Evolutionary conservation across 352 stramenopile species (phyloP).

Genomic region (Phytophthora fragariae): DNA sequence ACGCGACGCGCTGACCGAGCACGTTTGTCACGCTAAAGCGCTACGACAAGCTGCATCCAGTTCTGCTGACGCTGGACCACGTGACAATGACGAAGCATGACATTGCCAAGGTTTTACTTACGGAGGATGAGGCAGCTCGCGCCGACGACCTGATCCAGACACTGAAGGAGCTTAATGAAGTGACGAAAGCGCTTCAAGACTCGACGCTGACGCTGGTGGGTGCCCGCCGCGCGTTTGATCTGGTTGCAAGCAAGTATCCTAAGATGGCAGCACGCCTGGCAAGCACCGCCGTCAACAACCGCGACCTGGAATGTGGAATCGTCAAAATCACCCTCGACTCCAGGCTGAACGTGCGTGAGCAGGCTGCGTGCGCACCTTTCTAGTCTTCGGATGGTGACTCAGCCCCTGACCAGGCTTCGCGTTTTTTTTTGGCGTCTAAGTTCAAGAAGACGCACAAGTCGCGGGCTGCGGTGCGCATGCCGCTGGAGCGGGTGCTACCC

Average conservation of each 20-base stretch:
- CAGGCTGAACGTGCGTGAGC: not conserved
- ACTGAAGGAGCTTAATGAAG: not conserved
- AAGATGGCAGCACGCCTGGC: not conserved
- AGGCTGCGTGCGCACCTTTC: not conserved
- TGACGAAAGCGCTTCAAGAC: not conserved
- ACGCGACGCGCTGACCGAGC: conserved; percentile 3
- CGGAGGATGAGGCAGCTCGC: not conserved
- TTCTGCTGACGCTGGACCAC: not conserved
- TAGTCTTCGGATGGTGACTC: not conserved
- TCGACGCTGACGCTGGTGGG: not conserved
- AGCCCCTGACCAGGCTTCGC: not conserved
- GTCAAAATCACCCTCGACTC: not conserved
- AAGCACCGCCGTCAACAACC: not conserved
- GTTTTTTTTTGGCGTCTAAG: not conserved
- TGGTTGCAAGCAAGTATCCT: not conserved
- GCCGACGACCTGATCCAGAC: not conserved
- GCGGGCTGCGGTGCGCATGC: not conserved
- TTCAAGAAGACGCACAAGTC: not conserved
- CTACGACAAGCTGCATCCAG: not conserved
- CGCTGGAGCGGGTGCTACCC: not conserved
- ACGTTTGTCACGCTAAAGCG: not conserved
- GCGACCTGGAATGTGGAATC: not conserved
- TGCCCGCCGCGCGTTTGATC: not conserved
- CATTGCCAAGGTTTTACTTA: not conserved
- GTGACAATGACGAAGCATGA: not conserved